Percentiles rank a stretch among this genome's conserved stretches.
Evolutionary conservation across 768 basidiomycete species (phyloP).

Genomic region (Lactifluus hygrophoroides): DNA sequence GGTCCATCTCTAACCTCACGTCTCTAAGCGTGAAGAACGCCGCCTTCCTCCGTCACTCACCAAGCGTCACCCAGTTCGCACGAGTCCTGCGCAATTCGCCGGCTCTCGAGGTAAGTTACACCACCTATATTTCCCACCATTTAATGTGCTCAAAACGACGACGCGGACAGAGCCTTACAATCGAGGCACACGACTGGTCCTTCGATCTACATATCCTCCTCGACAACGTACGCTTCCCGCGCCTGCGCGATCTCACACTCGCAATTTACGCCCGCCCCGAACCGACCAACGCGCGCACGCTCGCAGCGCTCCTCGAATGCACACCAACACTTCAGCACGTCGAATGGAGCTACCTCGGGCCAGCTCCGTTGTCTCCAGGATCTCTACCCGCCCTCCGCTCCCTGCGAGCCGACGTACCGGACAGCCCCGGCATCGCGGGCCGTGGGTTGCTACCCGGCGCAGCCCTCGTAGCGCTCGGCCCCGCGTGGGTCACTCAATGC

Average conservation of each 20-base stretch:
- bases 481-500: not conserved
- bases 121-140: not conserved
- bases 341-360: not conserved
- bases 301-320: not conserved
- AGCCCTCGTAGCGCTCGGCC: not conserved
- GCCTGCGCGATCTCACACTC: not conserved
- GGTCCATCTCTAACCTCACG: not conserved
- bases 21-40: not conserved
- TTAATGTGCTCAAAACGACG: not conserved
- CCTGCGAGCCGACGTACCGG: not conserved
- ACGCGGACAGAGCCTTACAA: not conserved
- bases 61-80: not conserved
- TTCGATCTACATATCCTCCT: not conserved
- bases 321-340: not conserved
- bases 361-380: not conserved
- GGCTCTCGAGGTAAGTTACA: not conserved
- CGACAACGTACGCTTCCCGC: not conserved
- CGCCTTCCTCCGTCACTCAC: not conserved
- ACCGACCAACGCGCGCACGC: not conserved
- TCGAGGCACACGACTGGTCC: conserved; percentile 31
- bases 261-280: not conserved
- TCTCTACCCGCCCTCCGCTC: conserved; percentile 19
- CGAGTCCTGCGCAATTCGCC: not conserved
- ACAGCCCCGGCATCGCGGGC: not conserved
- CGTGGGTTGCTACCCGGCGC: not conserved